Evolutionary conservation across 1,284 basidiomycete species (phyloP), one percentile per base, ranked within the genome.

Genomic region (Moesziomyces sp.): DNA sequence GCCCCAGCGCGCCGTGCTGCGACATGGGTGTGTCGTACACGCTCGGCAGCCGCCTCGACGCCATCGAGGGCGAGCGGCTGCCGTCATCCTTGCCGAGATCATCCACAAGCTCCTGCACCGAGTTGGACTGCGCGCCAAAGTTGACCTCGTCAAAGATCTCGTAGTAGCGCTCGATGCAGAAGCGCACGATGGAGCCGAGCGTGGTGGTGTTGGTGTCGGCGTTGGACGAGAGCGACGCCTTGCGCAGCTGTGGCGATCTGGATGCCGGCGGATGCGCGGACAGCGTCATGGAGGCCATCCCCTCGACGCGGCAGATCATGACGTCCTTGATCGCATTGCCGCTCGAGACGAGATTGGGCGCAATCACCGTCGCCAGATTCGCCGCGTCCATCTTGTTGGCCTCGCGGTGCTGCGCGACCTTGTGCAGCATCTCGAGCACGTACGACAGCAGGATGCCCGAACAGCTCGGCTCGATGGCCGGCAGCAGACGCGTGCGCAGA

Each of bases 121-220:
- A 38, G 9, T 61, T 58, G 8, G 65, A 26, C 45, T 46, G 71
- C 11, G 58, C 24, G 3, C 23, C 43, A 18, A 69, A 65, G 6
- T 21, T 35, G 30, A 55, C 38, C 52, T 74, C 65, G 56, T 93
- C 92, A 78, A 93, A 93, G 35, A 93, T 86, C 81, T 93, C 92
- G 82, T 91, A 93, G 82, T 93, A 93, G 46, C 89, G 88, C 76
- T 91, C 88, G 59, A 93, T 92, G 83, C 91, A 93, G 40, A 92
- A 85, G 77, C 90, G 89, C 81, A 93, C 86, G 50, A 93, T 86
- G 55, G 87, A 86, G 4, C 92, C 92, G 0, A 93, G 86, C 1
- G 91, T 92, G 11, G 89, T 89, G 84, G 85, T 50, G 86, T 87
- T 46, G 3, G 21, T 47, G 2, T n/a, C 26, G 1, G 26, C n/a